phyloP scores from a whole-genome alignment of 768 basidiomycete species.

The Lentinula sp. region DNA sequence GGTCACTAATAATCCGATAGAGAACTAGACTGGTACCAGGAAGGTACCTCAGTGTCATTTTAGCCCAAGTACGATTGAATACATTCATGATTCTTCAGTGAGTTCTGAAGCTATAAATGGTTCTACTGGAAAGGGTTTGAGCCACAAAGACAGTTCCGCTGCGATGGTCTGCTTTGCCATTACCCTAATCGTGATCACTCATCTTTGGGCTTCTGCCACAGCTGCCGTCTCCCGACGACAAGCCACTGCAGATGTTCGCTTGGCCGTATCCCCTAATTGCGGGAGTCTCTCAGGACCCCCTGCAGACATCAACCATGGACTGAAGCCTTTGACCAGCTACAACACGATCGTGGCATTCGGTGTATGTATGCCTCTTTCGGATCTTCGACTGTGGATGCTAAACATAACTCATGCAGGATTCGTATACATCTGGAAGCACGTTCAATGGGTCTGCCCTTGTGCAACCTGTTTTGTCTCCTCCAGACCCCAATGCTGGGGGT shows the following conservation, averaged over 20 bases:
- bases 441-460: slow-evolving; percentile 36
- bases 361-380: slow-evolving; percentile 18
- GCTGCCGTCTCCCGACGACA: background rate
- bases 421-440: slow-evolving; percentile 40
- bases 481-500: slow-evolving; percentile 41
- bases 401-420: slow-evolving; percentile 24
- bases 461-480: slow-evolving; percentile 34
- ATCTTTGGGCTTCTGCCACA: background rate
- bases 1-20: background rate
- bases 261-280: slow-evolving; percentile 43
- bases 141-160: background rate
- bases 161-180: background rate
- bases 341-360: slow-evolving; percentile 49
- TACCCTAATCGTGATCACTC: background rate
- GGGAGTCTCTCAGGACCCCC: slow-evolving; percentile 29
- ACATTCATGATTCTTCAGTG: background rate
- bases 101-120: background rate
- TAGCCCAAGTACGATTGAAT: background rate
- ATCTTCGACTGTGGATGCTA: background rate
- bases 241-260: slow-evolving; percentile 13
- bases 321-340: slow-evolving; percentile 26
- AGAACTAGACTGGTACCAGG: background rate
- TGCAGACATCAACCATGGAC: slow-evolving; percentile 40
- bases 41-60: background rate
- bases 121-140: background rate